Conservation (phyloP, 2,329 filamentous ascomycete species). For the Penicillium janthinellum region DNA sequence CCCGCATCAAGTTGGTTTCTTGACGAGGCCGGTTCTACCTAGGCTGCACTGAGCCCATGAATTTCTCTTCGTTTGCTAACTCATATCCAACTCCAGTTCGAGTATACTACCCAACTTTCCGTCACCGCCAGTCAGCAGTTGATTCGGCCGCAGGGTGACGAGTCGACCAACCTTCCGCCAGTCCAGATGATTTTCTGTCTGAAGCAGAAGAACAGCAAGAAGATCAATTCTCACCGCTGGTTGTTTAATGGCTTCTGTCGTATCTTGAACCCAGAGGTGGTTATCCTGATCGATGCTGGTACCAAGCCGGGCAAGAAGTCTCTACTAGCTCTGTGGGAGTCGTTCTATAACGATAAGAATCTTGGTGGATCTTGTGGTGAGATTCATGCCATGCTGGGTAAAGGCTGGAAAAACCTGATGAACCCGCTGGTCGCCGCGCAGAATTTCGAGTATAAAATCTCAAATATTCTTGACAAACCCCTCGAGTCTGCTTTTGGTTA, state of each 20-base stretch:
- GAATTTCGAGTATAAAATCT: conserved; percentile 99
- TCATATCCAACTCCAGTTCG: conserved; percentile 58
- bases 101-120: conserved; percentile 95
- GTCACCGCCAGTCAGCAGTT: conserved; percentile 94
- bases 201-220: conserved; percentile 98
- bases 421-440: conserved; percentile 93
- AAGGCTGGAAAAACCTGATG: conserved; percentile 82
- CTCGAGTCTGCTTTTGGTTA: conserved; percentile 95
- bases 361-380: conserved; percentile 96
- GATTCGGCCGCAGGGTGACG: conserved; percentile 83
- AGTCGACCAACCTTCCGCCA: conserved; percentile 79
- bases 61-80: neutral
- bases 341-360: conserved; percentile 99
- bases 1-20: neutral
- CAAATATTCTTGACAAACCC: conserved; percentile 96
- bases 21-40: conserved; percentile 8
- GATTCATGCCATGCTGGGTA: conserved; percentile 94
- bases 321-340: conserved; percentile 89
- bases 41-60: neutral
- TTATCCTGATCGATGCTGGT: conserved; percentile 91
- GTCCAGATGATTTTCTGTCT: conserved; percentile 99
- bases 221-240: conserved; percentile 99
- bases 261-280: conserved; percentile 93
- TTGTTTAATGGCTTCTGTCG: conserved; percentile 95
- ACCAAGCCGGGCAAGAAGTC: conserved; percentile 93